Conservation (phyloP, 345 rosid species). For the Physaria fendleri region DNA sequence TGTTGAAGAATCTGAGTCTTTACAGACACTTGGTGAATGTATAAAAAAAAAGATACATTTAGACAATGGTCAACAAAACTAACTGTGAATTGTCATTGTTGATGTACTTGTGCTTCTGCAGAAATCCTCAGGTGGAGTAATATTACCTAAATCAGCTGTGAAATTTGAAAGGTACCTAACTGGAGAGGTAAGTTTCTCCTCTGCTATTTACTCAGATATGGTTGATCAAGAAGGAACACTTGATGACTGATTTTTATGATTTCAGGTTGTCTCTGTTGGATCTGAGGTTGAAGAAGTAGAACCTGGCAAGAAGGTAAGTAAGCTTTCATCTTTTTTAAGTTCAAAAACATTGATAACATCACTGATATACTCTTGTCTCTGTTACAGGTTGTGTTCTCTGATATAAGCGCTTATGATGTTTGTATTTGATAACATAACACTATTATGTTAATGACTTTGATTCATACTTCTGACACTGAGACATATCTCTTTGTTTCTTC, state of each 20-base stretch:
- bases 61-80: background rate
- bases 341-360: background rate
- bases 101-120: slow-evolving; percentile 13
- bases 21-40: background rate
- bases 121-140: slow-evolving; percentile 80
- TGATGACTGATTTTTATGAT: background rate
- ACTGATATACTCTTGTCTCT: background rate
- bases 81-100: background rate
- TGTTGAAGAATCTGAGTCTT: background rate
- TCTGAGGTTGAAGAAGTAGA: slow-evolving; percentile 47
- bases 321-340: background rate
- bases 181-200: slow-evolving; percentile 53
- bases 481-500: background rate
- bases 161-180: slow-evolving; percentile 67
- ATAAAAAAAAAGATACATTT: background rate
- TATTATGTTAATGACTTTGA: background rate
- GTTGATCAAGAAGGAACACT: background rate
- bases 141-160: slow-evolving; percentile 79
- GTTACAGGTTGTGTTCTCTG: slow-evolving; percentile 71
- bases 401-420: slow-evolving; percentile 73
- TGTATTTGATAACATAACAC: background rate
- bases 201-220: background rate
- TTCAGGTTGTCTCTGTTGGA: slow-evolving; percentile 67
- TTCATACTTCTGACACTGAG: background rate
- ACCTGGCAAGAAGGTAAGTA: slow-evolving; percentile 75